Conservation (phyloP, 1,284 basidiomycete species). For the Marasmius sp. region DNA sequence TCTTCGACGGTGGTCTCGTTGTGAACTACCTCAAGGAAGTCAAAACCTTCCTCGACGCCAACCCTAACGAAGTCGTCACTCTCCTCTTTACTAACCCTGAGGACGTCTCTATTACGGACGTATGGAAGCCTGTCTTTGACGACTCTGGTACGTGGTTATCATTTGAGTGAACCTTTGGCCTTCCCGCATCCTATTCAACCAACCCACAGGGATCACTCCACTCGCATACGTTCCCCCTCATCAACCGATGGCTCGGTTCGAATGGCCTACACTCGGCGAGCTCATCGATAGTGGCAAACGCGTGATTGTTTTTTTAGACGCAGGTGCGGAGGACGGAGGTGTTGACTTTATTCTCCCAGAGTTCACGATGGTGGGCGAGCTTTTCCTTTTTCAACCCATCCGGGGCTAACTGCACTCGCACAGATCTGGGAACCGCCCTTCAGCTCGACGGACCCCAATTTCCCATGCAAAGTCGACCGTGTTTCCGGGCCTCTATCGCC, state of each 20-base stretch:
- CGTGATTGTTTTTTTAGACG: constrained; percentile 74
- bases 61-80: constrained; percentile 76
- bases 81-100: constrained; percentile 75
- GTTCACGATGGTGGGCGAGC: constrained; percentile 50
- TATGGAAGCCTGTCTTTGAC: constrained; percentile 62
- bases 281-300: constrained; percentile 66
- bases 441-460: constrained; percentile 57
- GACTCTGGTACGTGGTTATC: constrained; percentile 27
- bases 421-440: constrained; percentile 80
- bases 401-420: constrained; percentile 12
- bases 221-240: constrained; percentile 61
- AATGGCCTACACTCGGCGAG: constrained; percentile 77
- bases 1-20: constrained; percentile 69
- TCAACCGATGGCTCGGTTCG: constrained; percentile 47
- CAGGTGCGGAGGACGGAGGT: constrained; percentile 43
- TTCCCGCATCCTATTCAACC: background rate
- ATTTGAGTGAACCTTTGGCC: background rate
- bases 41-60: constrained; percentile 62
- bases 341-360: constrained; percentile 65
- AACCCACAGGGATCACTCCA: constrained; percentile 50
- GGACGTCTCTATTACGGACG: constrained; percentile 44
- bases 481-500: constrained; percentile 47
- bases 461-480: constrained; percentile 74
- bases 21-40: constrained; percentile 60
- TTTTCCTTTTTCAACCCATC: background rate